Evolutionary conservation across 352 stramenopile species (phyloP), one percentile per base, ranked within the genome.

Genomic region (Phytophthora pistaciae): DNA sequence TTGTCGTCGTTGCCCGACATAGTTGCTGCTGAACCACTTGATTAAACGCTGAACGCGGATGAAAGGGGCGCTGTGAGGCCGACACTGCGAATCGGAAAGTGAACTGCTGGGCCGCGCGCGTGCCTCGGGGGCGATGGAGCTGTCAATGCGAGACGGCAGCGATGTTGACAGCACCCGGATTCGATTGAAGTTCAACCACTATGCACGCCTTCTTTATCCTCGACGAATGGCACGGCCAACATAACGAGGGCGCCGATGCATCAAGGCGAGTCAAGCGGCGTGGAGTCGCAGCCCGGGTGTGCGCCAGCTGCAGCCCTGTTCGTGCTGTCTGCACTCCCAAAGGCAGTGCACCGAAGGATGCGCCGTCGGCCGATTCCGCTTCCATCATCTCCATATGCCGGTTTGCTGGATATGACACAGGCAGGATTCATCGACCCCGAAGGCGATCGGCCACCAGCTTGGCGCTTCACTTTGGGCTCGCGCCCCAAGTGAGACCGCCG

Each of bases 1-100:
- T 80, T 80, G 58, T 78, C 70, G 29, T 74, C 65, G 66, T 75
- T 78, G 18, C 56, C 54, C 40, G 60, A 58, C 70, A 78, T 78
- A 8, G 20, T 46, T 23, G 14, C 9, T 49, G 31, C 18, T 48
- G 29, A 1, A 40, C 1, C 23, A 44, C 40, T 70, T 56, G 61
- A 65, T 33, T 55, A 46, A 44, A 44, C 3, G 36, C 36, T 4
- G 36, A 44, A 44, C 36, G 21, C 21, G 60, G 25, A 42, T 16
- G 48, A 29, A 56, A 31, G 48, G 27, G 23, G 53, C 50, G 18
- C 40, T 62, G 68, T 40, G 44, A 5, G 44, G 8, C 42, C 64
- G 53, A 76, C 42, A 68, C 53, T 64, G 44, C 20, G 68, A 76
- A 72, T 72, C 46, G 63, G 64, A 65, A 76, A 76, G 53, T 76